Conservation (phyloP, 441 rosid species). For the Arabidopsis lyrata region DNA sequence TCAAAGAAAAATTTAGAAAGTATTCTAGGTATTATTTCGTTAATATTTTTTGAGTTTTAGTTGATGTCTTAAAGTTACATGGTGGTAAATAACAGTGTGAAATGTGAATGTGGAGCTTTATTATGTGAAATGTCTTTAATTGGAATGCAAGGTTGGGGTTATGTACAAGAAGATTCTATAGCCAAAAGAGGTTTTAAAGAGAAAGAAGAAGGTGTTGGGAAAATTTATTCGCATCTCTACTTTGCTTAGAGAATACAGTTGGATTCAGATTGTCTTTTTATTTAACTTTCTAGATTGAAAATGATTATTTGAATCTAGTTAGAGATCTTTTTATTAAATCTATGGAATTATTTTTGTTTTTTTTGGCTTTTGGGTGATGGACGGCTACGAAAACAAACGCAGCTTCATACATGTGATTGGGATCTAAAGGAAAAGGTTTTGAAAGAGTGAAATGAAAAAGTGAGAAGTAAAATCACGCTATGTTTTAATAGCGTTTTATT, state of each 20-base stretch:
- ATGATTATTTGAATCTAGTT: slow-evolving; percentile 24
- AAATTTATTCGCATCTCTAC: slow-evolving; percentile 45
- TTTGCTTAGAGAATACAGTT: slow-evolving; percentile 45
- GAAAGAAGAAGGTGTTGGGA: slow-evolving; percentile 32
- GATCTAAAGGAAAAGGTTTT: slow-evolving; percentile 37
- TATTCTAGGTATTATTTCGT: too few relatives aligned
- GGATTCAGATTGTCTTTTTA: slow-evolving; percentile 24
- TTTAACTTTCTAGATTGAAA: background rate
- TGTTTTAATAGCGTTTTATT: slow-evolving; percentile 24
- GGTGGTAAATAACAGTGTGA: slow-evolving; percentile 10
- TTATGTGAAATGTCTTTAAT: slow-evolving; percentile 34
- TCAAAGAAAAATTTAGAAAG: background rate
- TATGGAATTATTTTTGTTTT: slow-evolving; percentile 6
- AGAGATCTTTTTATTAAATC: slow-evolving; percentile 12
- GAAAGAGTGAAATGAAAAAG: slow-evolving; percentile 43
- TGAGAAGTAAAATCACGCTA: slow-evolving; percentile 39
- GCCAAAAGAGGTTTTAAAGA: slow-evolving; percentile 2
- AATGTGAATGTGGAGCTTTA: slow-evolving; percentile 30
- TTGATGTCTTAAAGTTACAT: slow-evolving; percentile 17
- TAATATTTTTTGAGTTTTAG: too few relatives aligned
- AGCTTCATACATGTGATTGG: slow-evolving; percentile 45
- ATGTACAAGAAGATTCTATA: slow-evolving; percentile 39
- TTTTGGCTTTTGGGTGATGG: slow-evolving; percentile 25
- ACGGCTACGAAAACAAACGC: slow-evolving; percentile 42
- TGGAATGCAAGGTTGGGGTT: slow-evolving; percentile 42